phyloP scores from a whole-genome alignment of 352 stramenopile species.

The Stramenopiles sp. region DNA sequence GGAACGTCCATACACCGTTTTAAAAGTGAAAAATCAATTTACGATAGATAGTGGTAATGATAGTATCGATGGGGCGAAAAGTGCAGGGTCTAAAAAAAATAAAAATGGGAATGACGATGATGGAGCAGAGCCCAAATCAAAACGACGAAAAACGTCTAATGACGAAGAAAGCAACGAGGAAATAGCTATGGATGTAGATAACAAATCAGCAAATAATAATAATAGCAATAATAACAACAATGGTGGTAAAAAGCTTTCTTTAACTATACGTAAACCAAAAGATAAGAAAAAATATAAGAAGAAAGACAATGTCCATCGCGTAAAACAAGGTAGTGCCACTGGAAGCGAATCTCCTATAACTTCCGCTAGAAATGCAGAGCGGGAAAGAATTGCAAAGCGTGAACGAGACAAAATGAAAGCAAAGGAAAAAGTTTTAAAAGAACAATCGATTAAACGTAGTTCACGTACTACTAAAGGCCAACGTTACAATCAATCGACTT shows the following conservation, averaged over 20 bases:
- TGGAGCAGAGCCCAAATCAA: background rate
- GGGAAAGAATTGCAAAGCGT: background rate
- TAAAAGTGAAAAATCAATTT: background rate
- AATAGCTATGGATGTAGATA: background rate
- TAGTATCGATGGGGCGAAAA: background rate
- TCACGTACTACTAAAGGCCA: background rate
- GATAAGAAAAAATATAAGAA: background rate
- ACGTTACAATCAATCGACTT: background rate
- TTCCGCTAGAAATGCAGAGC: background rate
- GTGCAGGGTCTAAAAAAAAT: background rate
- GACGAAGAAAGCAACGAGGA: background rate
- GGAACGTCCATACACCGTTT: background rate
- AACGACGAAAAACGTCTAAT: background rate
- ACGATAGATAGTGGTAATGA: background rate
- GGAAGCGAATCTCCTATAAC: background rate
- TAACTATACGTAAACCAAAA: background rate
- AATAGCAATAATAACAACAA: background rate
- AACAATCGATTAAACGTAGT: background rate
- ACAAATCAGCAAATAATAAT: background rate
- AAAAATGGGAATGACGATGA: background rate
- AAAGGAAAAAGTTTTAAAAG: background rate
- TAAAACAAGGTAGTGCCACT: background rate
- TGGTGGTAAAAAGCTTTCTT: background rate
- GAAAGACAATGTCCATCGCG: background rate
- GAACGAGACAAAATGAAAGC: background rate